Conservation (phyloP, 805 yeast species). For the Wickerhamiella siamensis region DNA sequence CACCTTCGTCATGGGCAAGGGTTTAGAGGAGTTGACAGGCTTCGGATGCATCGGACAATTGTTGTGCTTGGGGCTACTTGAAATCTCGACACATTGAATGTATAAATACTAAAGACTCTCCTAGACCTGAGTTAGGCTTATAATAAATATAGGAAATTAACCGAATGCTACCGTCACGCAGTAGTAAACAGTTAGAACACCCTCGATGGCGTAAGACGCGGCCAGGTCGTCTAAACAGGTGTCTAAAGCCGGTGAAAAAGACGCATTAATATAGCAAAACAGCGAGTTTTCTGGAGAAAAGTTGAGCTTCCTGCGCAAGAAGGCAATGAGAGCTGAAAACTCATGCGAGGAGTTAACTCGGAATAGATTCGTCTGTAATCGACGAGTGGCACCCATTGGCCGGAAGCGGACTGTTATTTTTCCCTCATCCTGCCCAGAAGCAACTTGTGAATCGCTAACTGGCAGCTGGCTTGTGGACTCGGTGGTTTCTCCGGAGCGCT, state of each 20-base stretch:
- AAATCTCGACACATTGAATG: too few relatives aligned
- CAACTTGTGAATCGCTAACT: too few relatives aligned
- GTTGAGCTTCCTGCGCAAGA: slow-evolving; percentile 28
- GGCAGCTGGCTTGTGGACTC: not conserved
- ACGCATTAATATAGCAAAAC: slow-evolving; percentile 28
- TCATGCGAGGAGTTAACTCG: slow-evolving; percentile 32
- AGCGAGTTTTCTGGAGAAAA: slow-evolving; percentile 20
- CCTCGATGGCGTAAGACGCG: slow-evolving; percentile 19
- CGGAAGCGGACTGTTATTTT: slow-evolving; percentile 32
- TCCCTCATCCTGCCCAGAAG: too few relatives aligned
- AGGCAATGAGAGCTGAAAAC: slow-evolving; percentile 33
- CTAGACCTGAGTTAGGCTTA: too few relatives aligned
- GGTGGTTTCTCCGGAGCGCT: not conserved
- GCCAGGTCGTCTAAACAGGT: slow-evolving; percentile 23
- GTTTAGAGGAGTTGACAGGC: too few relatives aligned
- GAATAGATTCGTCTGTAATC: slow-evolving; percentile 33
- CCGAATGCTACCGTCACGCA: slow-evolving; percentile 27
- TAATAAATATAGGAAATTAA: slow-evolving; percentile 4
- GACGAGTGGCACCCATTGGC: slow-evolving; percentile 41
- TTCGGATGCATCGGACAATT: too few relatives aligned
- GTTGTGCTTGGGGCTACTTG: too few relatives aligned
- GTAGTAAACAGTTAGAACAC: slow-evolving; percentile 22
- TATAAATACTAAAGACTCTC: too few relatives aligned
- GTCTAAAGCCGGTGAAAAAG: slow-evolving; percentile 30
- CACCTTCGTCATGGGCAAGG: too few relatives aligned